Evolutionary conservation across 371 early-diverging fungal genomes (phyloP), one percentile per base, ranked within the genome.

Genomic region (Circinella umbellata): DNA sequence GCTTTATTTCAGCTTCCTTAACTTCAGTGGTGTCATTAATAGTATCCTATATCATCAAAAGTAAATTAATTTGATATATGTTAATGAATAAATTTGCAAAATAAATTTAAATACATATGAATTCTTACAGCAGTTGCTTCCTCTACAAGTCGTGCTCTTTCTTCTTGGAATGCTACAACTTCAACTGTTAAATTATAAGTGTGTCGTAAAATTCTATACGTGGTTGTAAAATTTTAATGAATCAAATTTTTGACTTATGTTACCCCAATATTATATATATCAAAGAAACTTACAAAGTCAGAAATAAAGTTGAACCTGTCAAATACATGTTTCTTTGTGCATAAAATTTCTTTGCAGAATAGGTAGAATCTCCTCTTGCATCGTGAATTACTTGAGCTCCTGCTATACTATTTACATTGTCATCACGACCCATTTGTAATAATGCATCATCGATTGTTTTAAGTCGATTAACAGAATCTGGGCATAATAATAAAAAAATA

Each of bases 251-350:
- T n/a, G n/a, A 14, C 2, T 37, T 37, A 13, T n/a, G 37, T 15
- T 35, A 3, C 11, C 18, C 61, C 47, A 47, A 11, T 47, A 47
- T 15, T 47, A 47, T 15, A 47, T 15, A 47, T 15, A 18, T 14
- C 3, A 7, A 27, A 27, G 27, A 27, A 27, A 27, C 59, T 70
- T 70, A 70, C 70, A 70, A 49, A 27, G 63, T 63, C 59, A 70
- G 37, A 15, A 70, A 70, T 27, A 70, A 34, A 4, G 70, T 70
- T 35, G 70, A 70, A 1, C 70, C 70, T 8, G 70, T 70, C 14
- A 70, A 37, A 38, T 70, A 70, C 61, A 70, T 65, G 48, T 70
- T 70, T 8, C 70, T 65, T 49, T 70, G 70, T n/a, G 70, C 70
- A 35, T 70, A 70, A 70, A 70, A 70, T 49, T 70, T 64, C 55